A percentile compares a stretch with the other conserved stretches of the same genome.
phyloP scores from a whole-genome alignment of 768 basidiomycete genomes.

The Russula sp. region DNA sequence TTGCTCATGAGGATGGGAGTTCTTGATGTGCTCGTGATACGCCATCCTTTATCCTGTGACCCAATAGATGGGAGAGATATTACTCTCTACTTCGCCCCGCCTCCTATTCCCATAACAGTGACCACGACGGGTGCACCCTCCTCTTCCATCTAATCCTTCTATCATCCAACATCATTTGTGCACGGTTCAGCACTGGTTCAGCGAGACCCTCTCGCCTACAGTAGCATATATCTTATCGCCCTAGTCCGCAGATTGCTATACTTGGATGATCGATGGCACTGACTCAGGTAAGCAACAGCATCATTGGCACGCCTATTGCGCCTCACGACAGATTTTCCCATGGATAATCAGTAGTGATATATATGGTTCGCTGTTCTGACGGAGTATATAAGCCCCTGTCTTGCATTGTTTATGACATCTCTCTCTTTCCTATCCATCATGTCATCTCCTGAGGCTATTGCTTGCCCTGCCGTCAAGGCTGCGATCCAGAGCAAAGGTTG shows the following conservation, averaged over 20 bases:
- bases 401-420: too few species aligned
- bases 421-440: constrained; percentile 26
- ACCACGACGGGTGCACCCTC: neutral
- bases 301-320: too few species aligned
- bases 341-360: neutral
- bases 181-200: neutral
- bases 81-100: neutral
- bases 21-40: neutral
- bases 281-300: too few species aligned
- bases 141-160: neutral
- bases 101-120: neutral
- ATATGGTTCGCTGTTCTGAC: neutral
- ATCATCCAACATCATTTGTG: neutral
- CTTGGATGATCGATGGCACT: neutral
- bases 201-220: too few species aligned
- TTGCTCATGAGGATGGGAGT: neutral
- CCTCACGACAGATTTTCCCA: neutral
- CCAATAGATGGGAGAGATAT: neutral
- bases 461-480: constrained; percentile 49
- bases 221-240: neutral
- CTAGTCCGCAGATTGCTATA: neutral
- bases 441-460: constrained; percentile 48
- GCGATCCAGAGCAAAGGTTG: constrained; percentile 46
- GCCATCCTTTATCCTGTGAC: too few species aligned
- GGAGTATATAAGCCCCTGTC: neutral